Base-by-base conservation (phyloP, 805 yeast species). In the Ogataea polymorpha region DNA sequence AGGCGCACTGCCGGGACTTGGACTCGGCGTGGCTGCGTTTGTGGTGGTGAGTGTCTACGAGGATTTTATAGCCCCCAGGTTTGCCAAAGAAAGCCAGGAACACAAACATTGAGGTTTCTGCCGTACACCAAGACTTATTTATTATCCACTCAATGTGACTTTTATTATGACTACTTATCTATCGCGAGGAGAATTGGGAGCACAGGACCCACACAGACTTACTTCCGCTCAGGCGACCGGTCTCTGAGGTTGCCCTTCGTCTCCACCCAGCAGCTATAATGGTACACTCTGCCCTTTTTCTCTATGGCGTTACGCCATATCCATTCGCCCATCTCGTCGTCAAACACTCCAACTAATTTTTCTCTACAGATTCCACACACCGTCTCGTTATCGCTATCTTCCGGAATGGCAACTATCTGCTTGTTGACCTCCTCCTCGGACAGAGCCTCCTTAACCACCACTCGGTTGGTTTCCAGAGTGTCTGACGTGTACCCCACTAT, bases 271-370 rank as follows among this genome's bases (percentile, higher is more conserved):
- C 95, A 86, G 2, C 79, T 70, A 29, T 80, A 80, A 62, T 86
- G 93, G 56, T 76, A 80, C 18, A 77, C 70, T 34, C 47, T 54
- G 10, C 62, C 61, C 37, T 71, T 67, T 1, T 67, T 68, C 37
- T 68, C 70, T 11, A 80, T 68, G 2, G 88, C 82, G 55, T 82
- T 80, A 46, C 68, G 72, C 89, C 90, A 85, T 15, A 85, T 75
- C 95, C 95, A 86, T 50, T 83, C 90, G 42, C 89, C 91, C 2
- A 74, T 62, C 33, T 79, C 83, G 51, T 84, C 91, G 50, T 79
- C 80, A 70, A 82, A 86, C 6, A 72, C 72, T n/a, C 82, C 82
- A 33, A 68, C 65, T 21, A 82, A 68, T 9, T 66, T 68, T 45
- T 86, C 95, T 53, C 76, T 77, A 61, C 95, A 86, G 23, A 85